Evolutionary conservation across 306 rosid genomes (phyloP).

Genomic region (Quercus mongolica): DNA sequence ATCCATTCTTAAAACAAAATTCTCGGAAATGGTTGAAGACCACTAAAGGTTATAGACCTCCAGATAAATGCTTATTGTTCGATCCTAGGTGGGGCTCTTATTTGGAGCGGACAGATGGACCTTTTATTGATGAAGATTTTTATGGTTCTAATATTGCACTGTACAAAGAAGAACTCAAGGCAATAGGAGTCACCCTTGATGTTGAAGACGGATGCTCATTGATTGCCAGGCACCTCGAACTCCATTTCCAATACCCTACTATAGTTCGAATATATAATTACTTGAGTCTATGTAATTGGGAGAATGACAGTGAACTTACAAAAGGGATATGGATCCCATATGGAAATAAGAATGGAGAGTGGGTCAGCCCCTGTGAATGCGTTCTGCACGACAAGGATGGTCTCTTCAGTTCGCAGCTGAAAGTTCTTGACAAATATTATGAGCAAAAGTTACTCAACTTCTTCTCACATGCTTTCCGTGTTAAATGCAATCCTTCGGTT

Average conservation of each 20-base stretch:
- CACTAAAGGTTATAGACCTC: slow-evolving; percentile 46
- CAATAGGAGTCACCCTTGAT: slow-evolving; percentile 50
- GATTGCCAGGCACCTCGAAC: slow-evolving; percentile 41
- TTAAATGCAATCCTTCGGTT: slow-evolving; percentile 35
- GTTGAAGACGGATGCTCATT: slow-evolving; percentile 34
- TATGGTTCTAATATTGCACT: slow-evolving; percentile 41
- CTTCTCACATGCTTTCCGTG: slow-evolving; percentile 40
- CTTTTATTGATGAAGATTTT: slow-evolving; percentile 55
- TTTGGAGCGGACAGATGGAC: slow-evolving; percentile 55
- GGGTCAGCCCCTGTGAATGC: slow-evolving; percentile 49
- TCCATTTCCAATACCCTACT: slow-evolving; percentile 27
- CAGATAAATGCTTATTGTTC: slow-evolving; percentile 50
- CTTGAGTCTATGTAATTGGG: background rate
- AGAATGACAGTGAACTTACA: slow-evolving; percentile 30
- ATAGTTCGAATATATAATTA: slow-evolving; percentile 37
- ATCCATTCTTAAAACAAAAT: slow-evolving; percentile 24
- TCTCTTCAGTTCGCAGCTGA: slow-evolving; percentile 47
- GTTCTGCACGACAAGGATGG: slow-evolving; percentile 46
- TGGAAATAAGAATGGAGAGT: slow-evolving; percentile 29
- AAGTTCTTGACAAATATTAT: slow-evolving; percentile 41
- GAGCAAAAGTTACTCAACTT: slow-evolving; percentile 32
- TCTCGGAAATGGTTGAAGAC: slow-evolving; percentile 66
- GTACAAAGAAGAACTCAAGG: slow-evolving; percentile 46
- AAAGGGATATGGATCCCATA: slow-evolving; percentile 53
- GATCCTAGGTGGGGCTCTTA: slow-evolving; percentile 34